phyloP scores from a whole-genome alignment of 73 alveolate species.

The Paramecium primaurelia region DNA sequence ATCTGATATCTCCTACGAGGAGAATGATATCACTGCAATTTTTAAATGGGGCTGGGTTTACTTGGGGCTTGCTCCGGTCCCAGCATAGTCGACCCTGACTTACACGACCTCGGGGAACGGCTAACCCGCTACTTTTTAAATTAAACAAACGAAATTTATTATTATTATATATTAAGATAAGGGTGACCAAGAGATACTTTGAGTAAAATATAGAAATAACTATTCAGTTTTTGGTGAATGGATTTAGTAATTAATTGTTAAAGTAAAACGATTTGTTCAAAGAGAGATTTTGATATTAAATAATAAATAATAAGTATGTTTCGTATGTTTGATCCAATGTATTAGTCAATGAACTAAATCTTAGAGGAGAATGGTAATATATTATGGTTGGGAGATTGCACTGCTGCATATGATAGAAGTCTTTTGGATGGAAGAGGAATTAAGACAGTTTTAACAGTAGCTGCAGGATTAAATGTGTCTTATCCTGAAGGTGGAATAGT shows the following conservation, averaged over 20 bases:
- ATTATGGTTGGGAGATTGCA: slow-evolving; percentile 61
- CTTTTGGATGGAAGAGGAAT: slow-evolving; percentile 33
- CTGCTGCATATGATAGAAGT: slow-evolving; percentile 63
- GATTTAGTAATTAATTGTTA: not conserved
- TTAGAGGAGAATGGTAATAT: slow-evolving; percentile 39
- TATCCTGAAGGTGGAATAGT: slow-evolving; percentile 49
- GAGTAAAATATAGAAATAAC: not conserved
- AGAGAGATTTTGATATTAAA: not conserved
- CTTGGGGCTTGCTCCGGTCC: slow-evolving; percentile 62
- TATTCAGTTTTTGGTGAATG: not conserved
- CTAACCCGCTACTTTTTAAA: slow-evolving; percentile 54
- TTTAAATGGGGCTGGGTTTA: slow-evolving; percentile 60
- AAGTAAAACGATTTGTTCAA: not conserved
- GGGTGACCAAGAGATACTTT: not conserved
- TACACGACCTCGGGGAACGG: slow-evolving; percentile 57
- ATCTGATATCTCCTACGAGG: slow-evolving; percentile 65
- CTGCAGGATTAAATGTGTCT: slow-evolving; percentile 42
- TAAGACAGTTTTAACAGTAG: slow-evolving; percentile 59
- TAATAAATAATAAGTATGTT: not conserved
- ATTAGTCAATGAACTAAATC: slow-evolving; percentile 39
- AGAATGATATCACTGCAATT: slow-evolving; percentile 54
- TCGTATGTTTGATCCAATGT: slow-evolving; percentile 35
- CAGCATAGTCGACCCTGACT: slow-evolving; percentile 58
- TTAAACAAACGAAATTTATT: slow-evolving; percentile 52
- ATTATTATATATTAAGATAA: not conserved